Conservation (phyloP, 1,284 basidiomycete genomes). For the Sporisorium graminicola region DNA sequence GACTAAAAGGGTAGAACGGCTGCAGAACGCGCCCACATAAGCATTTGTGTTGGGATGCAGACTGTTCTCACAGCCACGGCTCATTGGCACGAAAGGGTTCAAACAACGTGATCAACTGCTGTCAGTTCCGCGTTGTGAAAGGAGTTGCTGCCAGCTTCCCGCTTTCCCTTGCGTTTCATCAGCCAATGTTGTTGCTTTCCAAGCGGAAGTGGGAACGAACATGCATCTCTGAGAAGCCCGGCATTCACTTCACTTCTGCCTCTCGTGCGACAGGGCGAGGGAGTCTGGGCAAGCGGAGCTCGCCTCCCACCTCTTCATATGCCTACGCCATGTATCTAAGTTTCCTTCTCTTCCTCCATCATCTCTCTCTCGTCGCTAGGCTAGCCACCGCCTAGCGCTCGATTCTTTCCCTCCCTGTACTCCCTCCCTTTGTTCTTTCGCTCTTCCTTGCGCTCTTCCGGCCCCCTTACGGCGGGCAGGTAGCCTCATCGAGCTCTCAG, state of each 20-base stretch:
- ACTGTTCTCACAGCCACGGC: too few relatives aligned
- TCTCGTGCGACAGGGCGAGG: slow-evolving; percentile 4
- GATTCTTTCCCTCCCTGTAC: background rate
- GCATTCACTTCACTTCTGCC: background rate
- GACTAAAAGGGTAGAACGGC: too few relatives aligned
- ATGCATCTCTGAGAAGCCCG: too few relatives aligned
- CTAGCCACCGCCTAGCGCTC: background rate
- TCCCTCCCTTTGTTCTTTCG: background rate
- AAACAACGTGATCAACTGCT: too few relatives aligned
- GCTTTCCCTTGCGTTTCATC: too few relatives aligned
- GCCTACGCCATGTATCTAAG: background rate
- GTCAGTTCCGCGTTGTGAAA: too few relatives aligned
- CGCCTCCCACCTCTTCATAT: slow-evolving; percentile 8
- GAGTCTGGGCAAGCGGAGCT: slow-evolving; percentile 11
- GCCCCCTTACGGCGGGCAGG: slow-evolving; percentile 2
- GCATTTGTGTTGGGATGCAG: too few relatives aligned
- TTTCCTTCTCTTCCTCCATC: slow-evolving; percentile 1
- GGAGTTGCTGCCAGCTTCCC: too few relatives aligned
- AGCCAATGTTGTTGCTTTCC: too few relatives aligned
- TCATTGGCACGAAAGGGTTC: too few relatives aligned
- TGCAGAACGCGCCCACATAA: too few relatives aligned
- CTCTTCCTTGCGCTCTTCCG: slow-evolving; percentile 6
- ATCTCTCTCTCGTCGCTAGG: slow-evolving; percentile 6
- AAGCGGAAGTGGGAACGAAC: too few relatives aligned
- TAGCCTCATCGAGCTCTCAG: slow-evolving; percentile 6